Base-by-base conservation (phyloP, 768 basidiomycete species). In the Epithele typhae region DNA sequence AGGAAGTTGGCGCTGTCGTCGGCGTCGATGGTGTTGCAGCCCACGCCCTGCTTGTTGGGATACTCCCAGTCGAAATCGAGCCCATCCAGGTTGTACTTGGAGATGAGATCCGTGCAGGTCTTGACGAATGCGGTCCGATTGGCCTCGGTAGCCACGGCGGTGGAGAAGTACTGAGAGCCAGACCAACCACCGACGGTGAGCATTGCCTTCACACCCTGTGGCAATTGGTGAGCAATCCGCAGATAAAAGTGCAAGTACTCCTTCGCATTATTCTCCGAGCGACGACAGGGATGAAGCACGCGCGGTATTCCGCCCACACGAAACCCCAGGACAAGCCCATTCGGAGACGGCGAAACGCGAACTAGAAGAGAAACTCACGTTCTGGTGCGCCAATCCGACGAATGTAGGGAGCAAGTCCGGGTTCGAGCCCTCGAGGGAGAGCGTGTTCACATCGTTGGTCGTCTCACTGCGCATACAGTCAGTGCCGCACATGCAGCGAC, bases 1-100 rank as follows among this genome's bases (percentile, higher is more conserved):
- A 93, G 76, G 65, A 86, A 88, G 63, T 96, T 94, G 25, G 75
- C 68, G 0, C 82, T 78, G 61, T 98, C 94, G 43, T 72, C 50
- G 1, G 43, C 6, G 18, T 62, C 64, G 48, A 83, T 72, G 0
- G 62, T 62, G 62, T 95, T 96, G 55, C 87, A 87, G 1, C 78
- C 79, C 1, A 84, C 71, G 25, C 91, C 90, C 41, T 71, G 66
- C 4, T 64, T 54, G 45, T 73, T 77, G 1, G 92, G 92, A 60
- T 86, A 92, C 65, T 95, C 92, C 91, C 92, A 94, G 58, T 64
- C 62, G 42, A 62, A 64, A 52, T 83, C 76, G 40, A 87, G 63
- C 12, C 83, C 82, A 49, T 81, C 81, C 1, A 86, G 62, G 0
- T 64, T 35, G 58, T 83, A 83, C 41, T 76, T 44, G 1, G 60